Conservation (phyloP, 495 filamentous ascomycete genomes). For the Clohesyomyces aquaticus region DNA sequence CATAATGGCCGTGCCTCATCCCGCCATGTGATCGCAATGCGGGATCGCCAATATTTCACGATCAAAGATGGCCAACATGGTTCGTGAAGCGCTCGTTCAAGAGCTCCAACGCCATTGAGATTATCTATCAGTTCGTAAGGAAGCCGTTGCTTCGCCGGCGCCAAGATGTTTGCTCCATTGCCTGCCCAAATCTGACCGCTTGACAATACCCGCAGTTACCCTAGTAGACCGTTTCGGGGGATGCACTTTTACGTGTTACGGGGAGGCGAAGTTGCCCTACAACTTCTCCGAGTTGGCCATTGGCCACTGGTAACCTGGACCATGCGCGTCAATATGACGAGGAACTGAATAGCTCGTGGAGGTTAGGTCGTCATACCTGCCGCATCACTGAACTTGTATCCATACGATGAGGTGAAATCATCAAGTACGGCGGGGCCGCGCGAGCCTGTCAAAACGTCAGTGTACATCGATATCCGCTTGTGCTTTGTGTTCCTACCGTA, state of each 20-base stretch:
- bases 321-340: conserved; percentile 8
- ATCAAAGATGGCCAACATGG: background rate
- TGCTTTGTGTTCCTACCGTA: conserved; percentile 70
- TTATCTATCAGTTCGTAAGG: background rate
- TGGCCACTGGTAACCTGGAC: conserved; percentile 40
- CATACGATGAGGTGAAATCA: conserved; percentile 96
- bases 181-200: background rate
- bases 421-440: conserved; percentile 95
- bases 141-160: background rate
- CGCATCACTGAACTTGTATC: conserved; percentile 98
- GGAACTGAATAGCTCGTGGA: background rate
- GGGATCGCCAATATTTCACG: no score
- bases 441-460: conserved; percentile 66
- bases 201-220: background rate
- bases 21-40: no score
- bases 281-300: conserved; percentile 34
- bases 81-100: background rate
- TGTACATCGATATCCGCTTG: conserved; percentile 1
- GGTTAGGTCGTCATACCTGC: conserved; percentile 57
- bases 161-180: conserved; percentile 1
- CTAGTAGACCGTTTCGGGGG: background rate
- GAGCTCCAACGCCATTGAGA: background rate
- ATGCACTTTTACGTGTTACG: background rate
- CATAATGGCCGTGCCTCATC: no score
- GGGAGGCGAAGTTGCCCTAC: background rate